phyloP scores from a whole-genome alignment of 2,329 filamentous ascomycete genomes.

The Ascochyta fabae region DNA sequence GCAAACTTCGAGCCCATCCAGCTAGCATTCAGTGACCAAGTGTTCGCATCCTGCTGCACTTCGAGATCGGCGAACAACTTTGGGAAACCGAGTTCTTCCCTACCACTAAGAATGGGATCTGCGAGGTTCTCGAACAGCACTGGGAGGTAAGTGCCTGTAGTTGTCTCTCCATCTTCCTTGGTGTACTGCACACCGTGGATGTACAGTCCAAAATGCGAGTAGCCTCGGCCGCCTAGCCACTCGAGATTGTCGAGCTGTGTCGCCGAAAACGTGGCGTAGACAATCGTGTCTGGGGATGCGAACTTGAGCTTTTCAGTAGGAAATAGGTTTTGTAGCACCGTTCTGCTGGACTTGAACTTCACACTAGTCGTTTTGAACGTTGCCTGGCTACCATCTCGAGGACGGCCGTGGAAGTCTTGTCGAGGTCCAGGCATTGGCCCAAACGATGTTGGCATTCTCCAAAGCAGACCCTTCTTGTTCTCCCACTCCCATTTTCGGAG shows the following conservation, averaged over 20 bases:
- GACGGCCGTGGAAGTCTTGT: slow-evolving; percentile 37
- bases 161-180: slow-evolving; percentile 55
- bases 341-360: slow-evolving; percentile 51
- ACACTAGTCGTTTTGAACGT: slow-evolving; percentile 50
- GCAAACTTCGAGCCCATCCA: slow-evolving; percentile 49
- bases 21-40: slow-evolving; percentile 50
- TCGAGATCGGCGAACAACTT: slow-evolving; percentile 64
- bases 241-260: slow-evolving; percentile 57
- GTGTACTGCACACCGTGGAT: slow-evolving; percentile 67
- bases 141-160: slow-evolving; percentile 62
- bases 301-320: slow-evolving; percentile 48
- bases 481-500: slow-evolving; percentile 60
- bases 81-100: slow-evolving; percentile 68
- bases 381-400: slow-evolving; percentile 29
- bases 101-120: slow-evolving; percentile 65
- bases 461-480: slow-evolving; percentile 47
- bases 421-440: slow-evolving; percentile 51
- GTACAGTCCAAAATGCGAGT: slow-evolving; percentile 65
- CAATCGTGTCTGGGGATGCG: slow-evolving; percentile 46
- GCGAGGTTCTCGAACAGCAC: slow-evolving; percentile 65
- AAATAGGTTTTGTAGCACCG: slow-evolving; percentile 51
- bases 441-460: slow-evolving; percentile 53
- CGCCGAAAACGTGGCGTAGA: slow-evolving; percentile 48
- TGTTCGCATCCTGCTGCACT: slow-evolving; percentile 43
- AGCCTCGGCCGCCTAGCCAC: slow-evolving; percentile 67